phyloP scores from a whole-genome alignment of 2,329 filamentous ascomycete genomes.

The Fusarium algeriense region DNA sequence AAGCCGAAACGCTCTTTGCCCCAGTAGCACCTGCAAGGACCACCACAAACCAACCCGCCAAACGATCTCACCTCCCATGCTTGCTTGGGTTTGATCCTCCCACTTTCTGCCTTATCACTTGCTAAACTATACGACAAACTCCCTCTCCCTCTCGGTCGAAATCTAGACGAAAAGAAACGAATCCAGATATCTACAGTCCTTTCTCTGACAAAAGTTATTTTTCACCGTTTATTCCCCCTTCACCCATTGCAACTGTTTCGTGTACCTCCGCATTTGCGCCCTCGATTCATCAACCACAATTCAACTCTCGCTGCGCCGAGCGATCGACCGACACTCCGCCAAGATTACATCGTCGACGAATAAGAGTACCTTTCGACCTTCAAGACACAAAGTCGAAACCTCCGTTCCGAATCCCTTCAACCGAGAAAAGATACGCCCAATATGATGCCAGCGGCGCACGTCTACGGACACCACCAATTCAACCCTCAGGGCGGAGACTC shows the following conservation, averaged over 20 bases:
- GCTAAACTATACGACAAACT: constrained; percentile 3
- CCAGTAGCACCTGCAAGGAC: constrained; percentile 40
- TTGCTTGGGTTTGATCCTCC: constrained; percentile 34
- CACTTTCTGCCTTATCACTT: constrained; percentile 21
- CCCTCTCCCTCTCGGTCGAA: background rate
- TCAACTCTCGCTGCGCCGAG: constrained; percentile 28
- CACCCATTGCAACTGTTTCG: constrained; percentile 10
- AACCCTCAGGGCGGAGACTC: constrained; percentile 69
- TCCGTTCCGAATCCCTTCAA: constrained; percentile 8
- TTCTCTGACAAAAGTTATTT: background rate
- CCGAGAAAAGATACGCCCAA: constrained; percentile 48
- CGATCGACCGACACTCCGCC: constrained; percentile 10
- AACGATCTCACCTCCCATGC: constrained; percentile 31
- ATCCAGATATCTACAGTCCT: constrained; percentile 3
- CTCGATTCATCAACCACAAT: constrained; percentile 32
- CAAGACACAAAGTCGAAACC: background rate
- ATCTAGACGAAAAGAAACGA: background rate
- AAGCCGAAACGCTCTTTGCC: constrained; percentile 38
- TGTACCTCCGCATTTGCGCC: constrained; percentile 40
- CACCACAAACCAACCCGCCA: constrained; percentile 40
- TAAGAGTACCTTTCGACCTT: background rate
- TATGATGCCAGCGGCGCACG: constrained; percentile 74
- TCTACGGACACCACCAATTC: constrained; percentile 77
- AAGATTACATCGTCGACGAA: constrained; percentile 9
- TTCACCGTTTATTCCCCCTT: constrained; percentile 4